Evolutionary conservation across 2,329 filamentous ascomycete species (phyloP).

Genomic region (Periconia macrospinosa): DNA sequence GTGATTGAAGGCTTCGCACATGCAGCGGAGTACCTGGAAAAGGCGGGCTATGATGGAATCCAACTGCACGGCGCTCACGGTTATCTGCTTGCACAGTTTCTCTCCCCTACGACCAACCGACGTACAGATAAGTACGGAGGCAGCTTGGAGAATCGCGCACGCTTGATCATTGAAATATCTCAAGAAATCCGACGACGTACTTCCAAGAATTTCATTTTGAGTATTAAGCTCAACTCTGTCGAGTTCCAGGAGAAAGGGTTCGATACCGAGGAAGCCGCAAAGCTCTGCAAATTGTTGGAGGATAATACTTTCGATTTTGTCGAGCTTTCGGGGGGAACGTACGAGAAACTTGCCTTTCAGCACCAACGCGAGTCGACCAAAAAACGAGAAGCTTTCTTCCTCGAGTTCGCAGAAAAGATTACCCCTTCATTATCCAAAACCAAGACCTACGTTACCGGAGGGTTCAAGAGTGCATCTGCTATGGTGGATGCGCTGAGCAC

Average conservation of each 20-base stretch:
- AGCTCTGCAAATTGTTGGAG: constrained; percentile 54
- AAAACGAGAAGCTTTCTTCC: constrained; percentile 62
- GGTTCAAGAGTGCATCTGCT: constrained; percentile 56
- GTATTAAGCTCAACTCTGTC: constrained; percentile 63
- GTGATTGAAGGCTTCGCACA: constrained; percentile 64
- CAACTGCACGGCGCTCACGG: constrained; percentile 51
- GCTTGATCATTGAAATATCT: constrained; percentile 46
- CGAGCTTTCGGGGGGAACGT: constrained; percentile 63
- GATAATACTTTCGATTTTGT: constrained; percentile 58
- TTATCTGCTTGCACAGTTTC: constrained; percentile 51
- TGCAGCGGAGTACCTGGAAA: constrained; percentile 63
- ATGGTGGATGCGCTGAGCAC: constrained; percentile 62
- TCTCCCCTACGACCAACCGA: constrained; percentile 46
- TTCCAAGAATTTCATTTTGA: constrained; percentile 47
- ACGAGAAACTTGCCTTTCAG: constrained; percentile 56
- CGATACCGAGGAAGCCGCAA: constrained; percentile 53
- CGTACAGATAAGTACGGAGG: constrained; percentile 51
- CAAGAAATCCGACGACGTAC: constrained; percentile 42
- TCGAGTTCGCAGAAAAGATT: constrained; percentile 61
- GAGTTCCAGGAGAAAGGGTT: constrained; percentile 59
- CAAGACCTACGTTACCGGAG: constrained; percentile 62
- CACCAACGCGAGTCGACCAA: constrained; percentile 58
- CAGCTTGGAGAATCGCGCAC: constrained; percentile 46
- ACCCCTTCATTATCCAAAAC: constrained; percentile 58
- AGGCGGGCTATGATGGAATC: constrained; percentile 61